These are phyloP conservation scores for Colletotrichum camelliae DNA, from an alignment of 2,329 filamentous ascomycete genomes.

Conservation along the genomic window DNA sequence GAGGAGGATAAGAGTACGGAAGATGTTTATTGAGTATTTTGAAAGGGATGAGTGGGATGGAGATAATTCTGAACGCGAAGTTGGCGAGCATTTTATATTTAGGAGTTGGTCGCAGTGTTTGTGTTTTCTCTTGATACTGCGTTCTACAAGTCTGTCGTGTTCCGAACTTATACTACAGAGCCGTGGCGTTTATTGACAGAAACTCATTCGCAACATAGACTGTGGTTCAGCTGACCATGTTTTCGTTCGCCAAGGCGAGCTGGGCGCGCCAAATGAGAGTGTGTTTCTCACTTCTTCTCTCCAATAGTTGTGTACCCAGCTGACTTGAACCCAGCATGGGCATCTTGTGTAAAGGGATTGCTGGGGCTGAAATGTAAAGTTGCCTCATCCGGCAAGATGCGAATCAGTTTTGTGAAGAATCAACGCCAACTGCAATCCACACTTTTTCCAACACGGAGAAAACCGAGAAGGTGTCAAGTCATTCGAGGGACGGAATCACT, in stretches of 20 bases:
- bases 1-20: neutral
- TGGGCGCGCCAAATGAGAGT: neutral
- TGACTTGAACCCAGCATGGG: no score
- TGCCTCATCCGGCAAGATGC: neutral
- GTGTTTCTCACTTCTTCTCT: neutral
- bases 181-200: neutral
- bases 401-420: neutral
- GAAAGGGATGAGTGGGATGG: neutral
- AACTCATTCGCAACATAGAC: neutral
- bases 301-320: no score
- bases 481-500: no score
- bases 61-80: neutral
- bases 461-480: no score
- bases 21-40: neutral
- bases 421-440: neutral
- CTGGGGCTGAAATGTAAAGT: neutral
- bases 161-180: neutral
- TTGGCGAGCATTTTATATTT: neutral
- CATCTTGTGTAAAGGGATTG: no score
- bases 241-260: neutral
- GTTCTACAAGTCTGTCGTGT: neutral
- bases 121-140: neutral
- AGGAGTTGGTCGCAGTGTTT: neutral
- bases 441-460: no score
- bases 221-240: neutral